These are phyloP conservation scores for Drechslerella dactyloides DNA, from an alignment of 2,329 filamentous ascomycete species.

Conservation along the genomic window DNA sequence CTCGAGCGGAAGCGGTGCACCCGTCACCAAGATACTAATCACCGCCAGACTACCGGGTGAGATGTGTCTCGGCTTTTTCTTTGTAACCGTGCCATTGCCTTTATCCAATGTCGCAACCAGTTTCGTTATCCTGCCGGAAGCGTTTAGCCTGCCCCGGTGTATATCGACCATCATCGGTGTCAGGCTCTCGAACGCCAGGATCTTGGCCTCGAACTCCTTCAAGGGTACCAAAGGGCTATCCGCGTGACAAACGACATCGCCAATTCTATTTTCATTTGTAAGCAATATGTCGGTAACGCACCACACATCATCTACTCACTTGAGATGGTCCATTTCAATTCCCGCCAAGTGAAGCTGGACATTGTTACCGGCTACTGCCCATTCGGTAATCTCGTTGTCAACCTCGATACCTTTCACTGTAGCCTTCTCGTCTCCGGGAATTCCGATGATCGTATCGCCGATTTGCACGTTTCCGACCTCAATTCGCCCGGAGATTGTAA, in stretches of 20 bases:
- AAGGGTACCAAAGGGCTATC: conserved; percentile 72
- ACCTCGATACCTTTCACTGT: conserved; percentile 81
- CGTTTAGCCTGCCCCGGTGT: conserved; percentile 81
- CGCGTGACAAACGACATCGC: conserved; percentile 82
- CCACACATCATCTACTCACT: conserved; percentile 55
- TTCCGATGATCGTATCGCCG: conserved; percentile 78
- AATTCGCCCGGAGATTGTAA: conserved; percentile 84
- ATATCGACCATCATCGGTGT: conserved; percentile 89
- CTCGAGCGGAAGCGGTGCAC: conserved; percentile 75
- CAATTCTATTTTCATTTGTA: conserved; percentile 64
- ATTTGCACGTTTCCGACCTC: conserved; percentile 83
- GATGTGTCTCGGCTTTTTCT: conserved; percentile 84
- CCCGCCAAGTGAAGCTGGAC: conserved; percentile 81
- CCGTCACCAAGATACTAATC: conserved; percentile 75
- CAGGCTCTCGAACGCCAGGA: conserved; percentile 86
- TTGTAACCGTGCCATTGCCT: conserved; percentile 72
- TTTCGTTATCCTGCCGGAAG: conserved; percentile 73
- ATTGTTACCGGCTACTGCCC: conserved; percentile 92
- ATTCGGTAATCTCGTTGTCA: conserved; percentile 75
- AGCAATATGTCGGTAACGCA: too few relatives aligned
- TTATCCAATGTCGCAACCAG: conserved; percentile 80
- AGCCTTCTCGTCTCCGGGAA: conserved; percentile 81
- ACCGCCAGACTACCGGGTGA: conserved; percentile 79
- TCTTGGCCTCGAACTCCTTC: conserved; percentile 78
- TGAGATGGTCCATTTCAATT: conserved; percentile 81